phyloP scores from a whole-genome alignment of 1,139 yeast genomes.

The Candida albicans region DNA sequence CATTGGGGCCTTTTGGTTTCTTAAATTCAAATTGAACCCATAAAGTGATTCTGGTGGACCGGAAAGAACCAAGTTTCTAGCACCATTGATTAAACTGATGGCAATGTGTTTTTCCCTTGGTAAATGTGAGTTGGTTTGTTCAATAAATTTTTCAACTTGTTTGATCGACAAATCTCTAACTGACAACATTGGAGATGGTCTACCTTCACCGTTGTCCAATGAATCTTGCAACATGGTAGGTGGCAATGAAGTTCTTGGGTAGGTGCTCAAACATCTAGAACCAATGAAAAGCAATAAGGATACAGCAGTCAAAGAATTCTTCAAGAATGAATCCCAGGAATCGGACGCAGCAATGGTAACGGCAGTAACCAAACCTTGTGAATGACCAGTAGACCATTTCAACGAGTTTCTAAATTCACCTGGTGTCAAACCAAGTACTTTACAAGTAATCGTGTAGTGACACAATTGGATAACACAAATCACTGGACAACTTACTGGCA shows the following conservation, averaged over 20 bases:
- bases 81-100: conserved; percentile 91
- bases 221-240: conserved; percentile 94
- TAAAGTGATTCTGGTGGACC: conserved; percentile 99
- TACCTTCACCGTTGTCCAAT: conserved; percentile 91
- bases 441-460: conserved; percentile 87
- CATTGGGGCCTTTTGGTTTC: conserved; percentile 92
- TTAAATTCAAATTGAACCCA: conserved; percentile 87
- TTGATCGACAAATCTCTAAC: conserved; percentile 80
- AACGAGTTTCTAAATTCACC: conserved; percentile 77
- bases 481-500: conserved; percentile 93
- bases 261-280: conserved; percentile 82
- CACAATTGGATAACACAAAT: conserved; percentile 94
- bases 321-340: conserved; percentile 81
- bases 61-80: conserved; percentile 89
- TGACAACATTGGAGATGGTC: conserved; percentile 96
- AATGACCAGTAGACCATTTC: conserved; percentile 91
- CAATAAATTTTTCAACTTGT: conserved; percentile 77
- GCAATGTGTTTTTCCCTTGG: conserved; percentile 90
- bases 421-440: conserved; percentile 82
- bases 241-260: conserved; percentile 92
- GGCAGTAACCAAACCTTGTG: conserved; percentile 96
- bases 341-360: conserved; percentile 84
- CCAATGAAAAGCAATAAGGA: conserved; percentile 90
- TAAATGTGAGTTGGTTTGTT: conserved; percentile 87
- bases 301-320: conserved; percentile 73